Base-by-base conservation (phyloP, 225 moss, liverwort and hornwort genomes). In the Sphagnum contortum region DNA sequence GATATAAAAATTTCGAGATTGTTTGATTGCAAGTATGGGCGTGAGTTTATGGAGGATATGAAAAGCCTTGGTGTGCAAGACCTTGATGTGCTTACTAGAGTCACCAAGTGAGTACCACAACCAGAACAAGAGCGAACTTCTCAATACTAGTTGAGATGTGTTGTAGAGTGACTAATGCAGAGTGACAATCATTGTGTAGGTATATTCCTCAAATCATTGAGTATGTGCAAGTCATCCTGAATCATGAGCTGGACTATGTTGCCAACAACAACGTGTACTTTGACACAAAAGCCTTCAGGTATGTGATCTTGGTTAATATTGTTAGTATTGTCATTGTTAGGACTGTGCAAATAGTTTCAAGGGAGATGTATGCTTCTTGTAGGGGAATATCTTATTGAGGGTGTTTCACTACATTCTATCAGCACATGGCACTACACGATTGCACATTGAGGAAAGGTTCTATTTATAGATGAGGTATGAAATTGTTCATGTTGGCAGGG, bases 31-130 rank as follows among this genome's bases (percentile, higher is more conserved):
- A 95, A 90, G 74, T 92, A 90, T 74, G 92, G 92, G 71, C 66
- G 76, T 65, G 96, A 92, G 49, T 96, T 96, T 59, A 88, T 90
- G 80, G 78, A 90, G 68, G 96, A 96, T 62, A 96, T 96, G 90
- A 79, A 73, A 60, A 81, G 73, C 75, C 79, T 96, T 61, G 92
- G 90, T 48, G 85, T 92, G 3, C 69, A 74, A 47, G 74, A 69
- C 62, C 96, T 90, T 44, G 70, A 85, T 66, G 75, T 81, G 59
- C 72, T 92, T 58, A 90, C 88, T 54, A 83, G 96, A 75, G 96
- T 96, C 49, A 90, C 92, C 50, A 88, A 92, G 90, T 96, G 74
- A 84, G 89, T 80, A 63, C 48, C 57, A 29, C 0, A 29, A 29
- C 29, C 29, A 29, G 29, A 29, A 29, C 0, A 29, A 29, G 0